Base-by-base conservation (phyloP, 345 rosid genomes). In the Corymbia maculata region DNA sequence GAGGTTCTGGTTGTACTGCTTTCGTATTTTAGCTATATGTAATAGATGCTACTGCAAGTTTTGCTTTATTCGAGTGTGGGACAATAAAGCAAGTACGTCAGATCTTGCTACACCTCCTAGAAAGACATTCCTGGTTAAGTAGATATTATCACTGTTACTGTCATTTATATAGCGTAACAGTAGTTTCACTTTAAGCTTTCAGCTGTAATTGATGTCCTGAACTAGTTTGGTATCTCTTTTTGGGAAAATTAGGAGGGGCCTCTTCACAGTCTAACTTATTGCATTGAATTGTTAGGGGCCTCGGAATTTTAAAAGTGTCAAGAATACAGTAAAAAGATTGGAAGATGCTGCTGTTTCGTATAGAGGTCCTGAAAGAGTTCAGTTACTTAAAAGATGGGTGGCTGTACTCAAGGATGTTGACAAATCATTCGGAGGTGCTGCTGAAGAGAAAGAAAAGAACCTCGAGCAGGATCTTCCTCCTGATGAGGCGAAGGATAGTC, bases 281-380 rank as follows among this genome's bases (percentile, higher is more conserved):
- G 88, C 87, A 66, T 28, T 88, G 51, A 49, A 4, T 52, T 51
- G 90, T 89, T 91, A 97, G 99, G 96, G 95, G 36, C 89, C 88
- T 87, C 94, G 96, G 85, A 96, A 89, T 87, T 89, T 89, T 87
- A 94, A 89, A 91, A 98, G 99, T 88, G 95, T 87, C 59, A 94
- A 90, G 91, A 95, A 94, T 89, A 96, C 99, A 9, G 91, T 95
- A 44, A 95, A 90, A 93, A 94, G 99, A 90, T 89, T 97, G 91
- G 99, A 98, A 91, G 98, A 96, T 89, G 97, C 97, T 52, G 98
- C 98, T 13, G 91, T 98, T 42, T 92, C 96, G 36, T 95, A 93
- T 88, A 92, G 95, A 80, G 99, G 99, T 26, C 91, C 94, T 26
- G 99, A 96, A 90, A 95, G 99, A 89, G 92, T 94, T 89, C 87